Evolutionary conservation across 495 filamentous ascomycete species (phyloP), one percentile per base, ranked within the genome.

Genomic region (Xylaria flabelliformis): DNA sequence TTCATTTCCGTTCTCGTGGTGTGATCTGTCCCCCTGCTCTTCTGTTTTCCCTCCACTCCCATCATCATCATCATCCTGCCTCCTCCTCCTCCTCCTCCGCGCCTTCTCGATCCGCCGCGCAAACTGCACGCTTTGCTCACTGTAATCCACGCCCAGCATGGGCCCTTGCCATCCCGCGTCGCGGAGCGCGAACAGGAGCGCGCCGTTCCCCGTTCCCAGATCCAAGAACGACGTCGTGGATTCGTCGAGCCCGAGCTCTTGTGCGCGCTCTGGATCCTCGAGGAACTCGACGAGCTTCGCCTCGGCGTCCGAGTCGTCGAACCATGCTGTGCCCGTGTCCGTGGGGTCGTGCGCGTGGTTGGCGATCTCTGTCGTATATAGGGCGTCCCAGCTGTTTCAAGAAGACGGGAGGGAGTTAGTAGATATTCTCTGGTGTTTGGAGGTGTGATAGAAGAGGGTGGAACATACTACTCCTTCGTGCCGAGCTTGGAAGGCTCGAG

Each of bases 131-230:
- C 92, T 94, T 76, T 82, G 77, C 21, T 81, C 79, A 62, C 91
- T 94, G 74, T 99, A 98, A 84, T 99, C 95, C 32, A 97, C 91
- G 0, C 96, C 96, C 0, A 97, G 78, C 87, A 98, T 89, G 4
- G 76, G 74, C 0, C 93, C 94, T n/a, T 53, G 3, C 79, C 87
- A 83, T 15, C 81, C 87, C 0, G 79, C 82, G 56, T 90, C 91
- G 29, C 89, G 79, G 15, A 98, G 82, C 24, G 89, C 84, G 72
- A 96, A 95, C 3, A 98, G 84, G 76, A 98, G 87, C 76, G 94
- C 92, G 1, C 96, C 96, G 82, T 98, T 99, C 0, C 96, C 96
- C 0, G 94, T 97, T 1, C 96, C 96, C 0, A 98, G 77, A 74
- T 91, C 89, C 0, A 98, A 85, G 64, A 97, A 89, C 0, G 62